Base-by-base conservation (phyloP, 805 yeast genomes). In the Lipomyces spencermartinsiae region DNA sequence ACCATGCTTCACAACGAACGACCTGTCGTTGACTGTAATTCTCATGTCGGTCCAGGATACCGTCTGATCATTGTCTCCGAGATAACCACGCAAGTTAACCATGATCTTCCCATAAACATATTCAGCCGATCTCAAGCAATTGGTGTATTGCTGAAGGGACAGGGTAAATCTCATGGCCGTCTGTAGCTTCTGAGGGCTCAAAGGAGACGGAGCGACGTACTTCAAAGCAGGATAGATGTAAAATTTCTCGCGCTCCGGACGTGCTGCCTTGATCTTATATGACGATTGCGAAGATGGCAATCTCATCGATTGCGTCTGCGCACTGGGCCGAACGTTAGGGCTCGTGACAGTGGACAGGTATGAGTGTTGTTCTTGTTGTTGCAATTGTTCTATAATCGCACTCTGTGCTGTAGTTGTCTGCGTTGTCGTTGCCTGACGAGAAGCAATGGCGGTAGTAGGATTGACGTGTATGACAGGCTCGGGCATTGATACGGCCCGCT, bases 391-490 rank as follows among this genome's bases (percentile, higher is more conserved):
- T 16, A 56, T 4, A 5, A 31, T 9, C 46, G 62, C 59, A 16
- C 58, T 37, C 29, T 66, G 54, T 57, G 65, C 16, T 35, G 63
- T 4, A 22, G 58, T 12, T 31, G 64, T 25, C 49, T 66, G 54
- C 51, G 63, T 9, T 35, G 63, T 4, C 16, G 58, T 16, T 31
- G 64, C 16, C 49, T n/a, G 49, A 22, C 49, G 5, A 4, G 49
- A 2, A 43, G 49, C 6, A 5, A 7, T 4, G 22, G 19, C 19
- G 49, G 1, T n/a, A 6, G 22, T 8, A 43, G 49, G 25, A 43
- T 16, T 43, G 1, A 14, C 10, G 9, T 2, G 10, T n/a, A 5
- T 9, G 10, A 43, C 49, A 43, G 49, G 49, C 7, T 43, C 49
- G 9, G 19, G 49, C 16, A 43, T 43, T n/a, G 22, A 16, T 16